Evolutionary conservation across 177 flowering plant species (phyloP).

Genomic region (Vitis hybrid): DNA sequence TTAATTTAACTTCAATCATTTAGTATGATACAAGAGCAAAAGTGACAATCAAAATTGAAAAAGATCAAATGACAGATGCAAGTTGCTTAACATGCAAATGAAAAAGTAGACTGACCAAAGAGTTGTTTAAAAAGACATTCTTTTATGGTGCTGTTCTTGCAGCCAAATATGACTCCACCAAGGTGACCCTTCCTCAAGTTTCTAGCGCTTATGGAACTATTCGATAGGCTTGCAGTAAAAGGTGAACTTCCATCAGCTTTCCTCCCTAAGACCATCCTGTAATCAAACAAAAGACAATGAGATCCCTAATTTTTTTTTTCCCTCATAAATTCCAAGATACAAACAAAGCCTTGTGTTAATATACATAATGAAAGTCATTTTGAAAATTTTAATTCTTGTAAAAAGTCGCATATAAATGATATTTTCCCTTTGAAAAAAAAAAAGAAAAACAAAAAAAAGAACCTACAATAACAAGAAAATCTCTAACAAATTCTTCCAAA

Average conservation of each 20-base stretch:
- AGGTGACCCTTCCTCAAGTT: slow-evolving; percentile 43
- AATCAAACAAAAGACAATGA: background rate
- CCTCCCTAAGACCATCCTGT: slow-evolving; percentile 23
- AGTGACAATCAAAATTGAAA: background rate
- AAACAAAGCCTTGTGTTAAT: background rate
- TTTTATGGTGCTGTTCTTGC: slow-evolving; percentile 41
- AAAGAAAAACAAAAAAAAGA: no score
- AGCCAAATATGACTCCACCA: slow-evolving; percentile 73
- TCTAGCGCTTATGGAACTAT: slow-evolving; percentile 18
- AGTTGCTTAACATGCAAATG: background rate
- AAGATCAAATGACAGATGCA: background rate
- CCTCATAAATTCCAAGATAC: background rate
- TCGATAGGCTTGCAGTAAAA: background rate
- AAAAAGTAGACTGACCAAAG: slow-evolving; percentile 47
- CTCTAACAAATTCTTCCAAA: background rate
- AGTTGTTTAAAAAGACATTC: slow-evolving; percentile 62
- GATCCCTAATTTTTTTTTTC: no score
- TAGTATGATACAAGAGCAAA: background rate
- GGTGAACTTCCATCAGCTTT: slow-evolving; percentile 11
- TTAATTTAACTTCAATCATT: background rate
- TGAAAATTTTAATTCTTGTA: no score
- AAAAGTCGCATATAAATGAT: no score
- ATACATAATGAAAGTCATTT: no score
- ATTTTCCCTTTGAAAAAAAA: no score
- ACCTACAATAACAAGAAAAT: background rate